Base-by-base conservation (phyloP, 352 stramenopile genomes). In the Pythium phragmiticola region DNA sequence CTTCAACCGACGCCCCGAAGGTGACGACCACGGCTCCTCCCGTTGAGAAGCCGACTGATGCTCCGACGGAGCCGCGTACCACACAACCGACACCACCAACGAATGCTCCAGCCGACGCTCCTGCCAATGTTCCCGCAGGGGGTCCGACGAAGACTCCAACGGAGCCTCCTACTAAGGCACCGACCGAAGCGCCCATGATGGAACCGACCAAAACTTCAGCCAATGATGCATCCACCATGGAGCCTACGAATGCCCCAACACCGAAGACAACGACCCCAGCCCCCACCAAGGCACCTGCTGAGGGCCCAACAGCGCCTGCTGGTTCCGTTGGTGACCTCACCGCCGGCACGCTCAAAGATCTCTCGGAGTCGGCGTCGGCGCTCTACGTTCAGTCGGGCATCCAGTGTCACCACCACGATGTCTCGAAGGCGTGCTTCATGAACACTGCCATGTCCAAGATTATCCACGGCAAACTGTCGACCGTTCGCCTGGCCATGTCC, bases 401-500 rank as follows among this genome's bases (percentile, higher is more conserved):
- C 41, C 33, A 41, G 34, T 66, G 60, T 19, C 23, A 21, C 21
- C 19, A 37, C n/a, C 49, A 60, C 34, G 58, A 57, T 33, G 12
- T 50, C 43, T 41, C 34, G 7, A 47, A 62, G 9, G 50, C 61
- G 9, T 68, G 61, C 47, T 55, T 68, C 21, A 68, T 68, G 61
- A 68, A 68, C 53, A 52, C 42, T 6, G 61, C 61, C 16, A 33
- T 68, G 19, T 42, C 47, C 13, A 62, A 68, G 61, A 33, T 60
- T 8, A 23, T 42, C 33, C 52, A 62, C 16, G 52, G 48, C 12
- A 21, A 48, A 5, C n/a, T 59, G 19, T 56, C 52, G 17, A 21
- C 30, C 21, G 49, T 42, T 5, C 11, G 9, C 2, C 37, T 66
- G 41, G 14, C n/a, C 21, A 58, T 68, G 52, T 47, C 7, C 6